Evolutionary conservation across 805 yeast genomes (phyloP), one percentile per base, ranked within the genome.

Genomic region (Yarrowia osloensis): DNA sequence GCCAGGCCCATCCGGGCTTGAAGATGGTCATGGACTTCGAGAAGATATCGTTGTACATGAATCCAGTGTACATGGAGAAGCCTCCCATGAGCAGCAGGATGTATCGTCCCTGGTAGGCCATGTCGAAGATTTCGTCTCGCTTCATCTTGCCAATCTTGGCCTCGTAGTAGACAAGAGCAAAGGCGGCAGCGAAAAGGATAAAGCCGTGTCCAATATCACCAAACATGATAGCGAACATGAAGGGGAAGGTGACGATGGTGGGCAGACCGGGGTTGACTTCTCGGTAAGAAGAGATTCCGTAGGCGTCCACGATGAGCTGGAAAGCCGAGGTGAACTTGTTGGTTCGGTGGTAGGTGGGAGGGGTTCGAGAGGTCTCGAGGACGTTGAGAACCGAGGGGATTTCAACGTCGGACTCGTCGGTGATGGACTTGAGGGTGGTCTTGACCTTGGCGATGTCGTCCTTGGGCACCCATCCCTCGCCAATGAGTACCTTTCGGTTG

Each of bases 221-320:
- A 81, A 95, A 95, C 99, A 95, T 95, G 73, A 95, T 89, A 31
- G 99, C 98, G 80, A 95, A 95, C 96, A 95, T 90, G 77, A 95
- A 95, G 26, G 99, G 99, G 81, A 95, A 95, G 0, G 99, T 95
- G 28, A 95, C 88, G 55, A 91, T 86, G 0, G 99, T 94, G 4
- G 99, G 94, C 70, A 95, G 81, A 66, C 97, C 99, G 4, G 99
- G 97, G 77, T 95, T 95, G 31, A 95, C 95, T 78, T 95, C 99
- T 72, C 91, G 88, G 79, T 95, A 95, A 2, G 91, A 85, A 11
- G 97, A 95, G 68, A 91, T 82, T 72, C 98, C 99, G 78, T 95
- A 95, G 2, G 98, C 95, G 77, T 95, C 99, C 74, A 91, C 90
- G 80, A 95, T 92, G 57, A 86, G 81, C 81, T 95, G 99, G 82